Conservation (phyloP, 768 basidiomycete genomes). For the Boletus rufocinnamomeus region DNA sequence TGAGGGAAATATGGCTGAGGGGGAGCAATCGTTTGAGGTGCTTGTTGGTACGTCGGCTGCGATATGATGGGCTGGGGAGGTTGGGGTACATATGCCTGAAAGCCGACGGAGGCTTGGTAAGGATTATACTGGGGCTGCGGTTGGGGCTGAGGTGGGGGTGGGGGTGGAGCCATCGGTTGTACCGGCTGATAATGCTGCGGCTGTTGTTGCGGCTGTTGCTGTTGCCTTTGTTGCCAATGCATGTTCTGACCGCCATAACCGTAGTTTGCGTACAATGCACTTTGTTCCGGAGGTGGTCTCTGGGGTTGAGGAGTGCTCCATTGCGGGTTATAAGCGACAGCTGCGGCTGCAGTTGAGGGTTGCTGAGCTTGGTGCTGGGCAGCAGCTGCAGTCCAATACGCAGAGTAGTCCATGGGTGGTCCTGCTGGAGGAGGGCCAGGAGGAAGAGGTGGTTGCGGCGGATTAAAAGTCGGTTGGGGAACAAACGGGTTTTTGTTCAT, state of each 20-base stretch:
- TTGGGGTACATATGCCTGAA: slow-evolving; percentile 69
- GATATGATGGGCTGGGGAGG: slow-evolving; percentile 51
- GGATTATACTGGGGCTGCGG: slow-evolving; percentile 71
- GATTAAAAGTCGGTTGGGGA: slow-evolving; percentile 65
- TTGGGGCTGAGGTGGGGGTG: slow-evolving; percentile 55
- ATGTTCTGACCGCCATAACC: slow-evolving; percentile 76
- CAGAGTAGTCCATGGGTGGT: slow-evolving; percentile 73
- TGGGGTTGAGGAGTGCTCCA: slow-evolving; percentile 66
- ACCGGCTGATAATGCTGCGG: slow-evolving; percentile 52
- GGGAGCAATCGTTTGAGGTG: slow-evolving; percentile 38
- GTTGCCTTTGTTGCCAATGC: slow-evolving; percentile 68
- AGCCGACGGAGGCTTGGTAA: slow-evolving; percentile 69
- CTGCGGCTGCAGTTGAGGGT: slow-evolving; percentile 38
- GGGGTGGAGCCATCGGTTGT: slow-evolving; percentile 51
- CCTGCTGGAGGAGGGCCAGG: slow-evolving; percentile 78
- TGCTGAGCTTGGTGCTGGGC: slow-evolving; percentile 45
- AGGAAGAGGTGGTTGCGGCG: slow-evolving; percentile 75
- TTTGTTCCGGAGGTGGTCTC: slow-evolving; percentile 74
- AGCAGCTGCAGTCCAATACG: slow-evolving; percentile 70
- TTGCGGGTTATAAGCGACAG: slow-evolving; percentile 61
- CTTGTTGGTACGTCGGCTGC: slow-evolving; percentile 51
- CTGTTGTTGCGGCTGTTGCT: slow-evolving; percentile 52
- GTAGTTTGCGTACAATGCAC: slow-evolving; percentile 87
- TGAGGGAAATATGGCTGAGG: slow-evolving; percentile 45
- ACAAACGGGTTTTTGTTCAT: slow-evolving; percentile 90